These are phyloP conservation scores for Mortierella sp. DNA, from an alignment of 371 early-diverging fungal genomes.

Conservation along the genomic window DNA sequence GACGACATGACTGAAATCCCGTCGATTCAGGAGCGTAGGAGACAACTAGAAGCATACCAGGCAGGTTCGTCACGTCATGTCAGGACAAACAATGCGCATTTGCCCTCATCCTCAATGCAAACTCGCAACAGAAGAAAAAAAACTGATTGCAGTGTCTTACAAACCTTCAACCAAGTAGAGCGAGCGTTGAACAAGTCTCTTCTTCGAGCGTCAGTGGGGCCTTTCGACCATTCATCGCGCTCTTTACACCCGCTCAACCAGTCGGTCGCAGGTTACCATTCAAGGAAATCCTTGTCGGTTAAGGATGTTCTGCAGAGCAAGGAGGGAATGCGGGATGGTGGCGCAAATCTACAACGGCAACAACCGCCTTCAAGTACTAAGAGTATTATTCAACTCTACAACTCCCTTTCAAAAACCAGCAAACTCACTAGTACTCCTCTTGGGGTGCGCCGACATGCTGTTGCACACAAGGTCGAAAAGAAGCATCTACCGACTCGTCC, in stretches of 20 bases:
- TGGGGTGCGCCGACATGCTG: slow-evolving; percentile 31
- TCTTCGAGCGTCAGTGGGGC: slow-evolving; percentile 31
- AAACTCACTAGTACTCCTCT: neutral
- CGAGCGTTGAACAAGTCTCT: slow-evolving; percentile 41
- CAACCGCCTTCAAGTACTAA: slow-evolving; percentile 12
- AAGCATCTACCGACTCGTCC: neutral
- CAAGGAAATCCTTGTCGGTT: slow-evolving; percentile 13
- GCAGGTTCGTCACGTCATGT: slow-evolving; percentile 27
- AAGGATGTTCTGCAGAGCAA: neutral
- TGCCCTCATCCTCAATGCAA: neutral
- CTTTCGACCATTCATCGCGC: neutral
- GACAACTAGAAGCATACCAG: slow-evolving; percentile 47
- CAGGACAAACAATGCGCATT: neutral
- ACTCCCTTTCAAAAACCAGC: slow-evolving; percentile 31
- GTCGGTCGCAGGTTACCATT: slow-evolving; percentile 5
- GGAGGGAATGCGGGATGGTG: neutral
- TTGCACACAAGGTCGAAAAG: slow-evolving; percentile 26
- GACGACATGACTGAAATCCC: slow-evolving; percentile 17
- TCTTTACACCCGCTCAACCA: neutral
- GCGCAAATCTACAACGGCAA: neutral
- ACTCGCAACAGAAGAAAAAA: neutral
- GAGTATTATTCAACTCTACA: slow-evolving; percentile 41
- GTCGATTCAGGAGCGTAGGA: slow-evolving; percentile 46
- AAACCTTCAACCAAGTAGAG: slow-evolving; percentile 18
- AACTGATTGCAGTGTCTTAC: neutral